Percentiles rank a stretch among this genome's conserved stretches.
Evolutionary conservation across 768 basidiomycete genomes (phyloP).

Genomic region (Podaxis pistillaris): DNA sequence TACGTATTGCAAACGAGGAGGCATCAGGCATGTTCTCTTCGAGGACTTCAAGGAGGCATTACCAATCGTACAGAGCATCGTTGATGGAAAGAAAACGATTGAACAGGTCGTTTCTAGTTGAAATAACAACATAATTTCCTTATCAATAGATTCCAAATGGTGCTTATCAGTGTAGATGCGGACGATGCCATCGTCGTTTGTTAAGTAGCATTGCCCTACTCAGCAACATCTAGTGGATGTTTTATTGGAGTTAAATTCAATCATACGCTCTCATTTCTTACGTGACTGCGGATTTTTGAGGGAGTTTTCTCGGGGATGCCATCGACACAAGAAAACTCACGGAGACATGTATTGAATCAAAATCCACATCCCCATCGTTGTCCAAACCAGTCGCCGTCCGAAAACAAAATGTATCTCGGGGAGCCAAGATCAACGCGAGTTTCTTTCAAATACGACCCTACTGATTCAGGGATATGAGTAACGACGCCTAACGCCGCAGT

Average conservation of each 20-base stretch:
- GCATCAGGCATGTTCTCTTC: conserved; percentile 81
- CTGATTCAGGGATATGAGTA: not conserved
- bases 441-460: not conserved
- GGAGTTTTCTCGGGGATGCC: not conserved
- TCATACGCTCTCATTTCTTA: not conserved
- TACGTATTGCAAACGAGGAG: conserved; percentile 74
- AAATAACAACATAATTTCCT: not conserved
- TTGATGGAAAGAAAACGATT: conserved; percentile 65
- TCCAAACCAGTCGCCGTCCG: not conserved
- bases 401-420: not conserved
- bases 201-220: not conserved
- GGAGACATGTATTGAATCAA: not conserved
- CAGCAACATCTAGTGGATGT: not conserved
- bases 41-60: conserved; percentile 64
- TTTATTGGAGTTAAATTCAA: not conserved
- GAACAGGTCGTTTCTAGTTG: conserved; percentile 38
- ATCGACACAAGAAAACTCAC: not conserved
- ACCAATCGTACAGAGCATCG: conserved; percentile 61
- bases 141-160: not conserved
- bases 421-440: not conserved
- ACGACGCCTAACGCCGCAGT: not conserved
- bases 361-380: not conserved
- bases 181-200: not conserved
- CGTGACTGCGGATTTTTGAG: not conserved
- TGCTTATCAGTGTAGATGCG: not conserved